Evolutionary conservation across 495 filamentous ascomycete genomes (phyloP).

Genomic region (Achaetomiella virescens): DNA sequence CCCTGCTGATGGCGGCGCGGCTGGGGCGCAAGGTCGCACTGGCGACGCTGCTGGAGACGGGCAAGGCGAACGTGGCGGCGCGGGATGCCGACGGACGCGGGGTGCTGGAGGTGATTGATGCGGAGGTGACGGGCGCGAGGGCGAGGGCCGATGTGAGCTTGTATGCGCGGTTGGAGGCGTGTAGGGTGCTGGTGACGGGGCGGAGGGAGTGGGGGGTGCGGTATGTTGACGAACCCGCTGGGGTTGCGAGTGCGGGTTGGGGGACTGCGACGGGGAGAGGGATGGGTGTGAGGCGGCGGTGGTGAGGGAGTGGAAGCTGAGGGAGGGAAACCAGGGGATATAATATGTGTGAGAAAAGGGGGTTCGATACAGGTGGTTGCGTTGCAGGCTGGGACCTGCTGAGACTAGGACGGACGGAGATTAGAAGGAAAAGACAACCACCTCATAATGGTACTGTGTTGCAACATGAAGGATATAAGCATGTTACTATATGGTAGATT

Average conservation of each 20-base stretch:
- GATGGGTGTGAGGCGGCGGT: conserved; percentile 2
- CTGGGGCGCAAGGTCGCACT: conserved; percentile 40
- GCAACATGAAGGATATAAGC: too few relatives aligned
- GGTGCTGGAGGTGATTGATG: conserved; percentile 36
- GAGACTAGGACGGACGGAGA: too few relatives aligned
- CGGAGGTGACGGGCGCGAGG: conserved; percentile 2
- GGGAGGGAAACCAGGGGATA: background rate
- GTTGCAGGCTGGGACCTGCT: too few relatives aligned
- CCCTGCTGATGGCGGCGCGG: conserved; percentile 40
- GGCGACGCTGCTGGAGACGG: conserved; percentile 35
- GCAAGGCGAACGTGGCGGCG: conserved; percentile 36
- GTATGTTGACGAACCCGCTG: background rate
- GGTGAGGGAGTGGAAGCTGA: conserved; percentile 16
- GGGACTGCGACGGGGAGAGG: too few relatives aligned
- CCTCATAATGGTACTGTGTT: too few relatives aligned
- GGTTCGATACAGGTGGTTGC: too few relatives aligned
- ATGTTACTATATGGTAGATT: too few relatives aligned
- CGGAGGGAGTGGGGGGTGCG: conserved; percentile 24
- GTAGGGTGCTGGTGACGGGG: conserved; percentile 27
- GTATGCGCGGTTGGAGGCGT: conserved; percentile 30
- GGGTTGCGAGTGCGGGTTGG: too few relatives aligned
- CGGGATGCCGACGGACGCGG: conserved; percentile 34
- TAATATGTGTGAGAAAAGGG: background rate
- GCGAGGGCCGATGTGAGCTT: conserved; percentile 17
- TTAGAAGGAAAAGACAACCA: too few relatives aligned